Evolutionary conservation across 371 early-diverging fungal species (phyloP).

Genomic region (Sporodiniella umbellata): DNA sequence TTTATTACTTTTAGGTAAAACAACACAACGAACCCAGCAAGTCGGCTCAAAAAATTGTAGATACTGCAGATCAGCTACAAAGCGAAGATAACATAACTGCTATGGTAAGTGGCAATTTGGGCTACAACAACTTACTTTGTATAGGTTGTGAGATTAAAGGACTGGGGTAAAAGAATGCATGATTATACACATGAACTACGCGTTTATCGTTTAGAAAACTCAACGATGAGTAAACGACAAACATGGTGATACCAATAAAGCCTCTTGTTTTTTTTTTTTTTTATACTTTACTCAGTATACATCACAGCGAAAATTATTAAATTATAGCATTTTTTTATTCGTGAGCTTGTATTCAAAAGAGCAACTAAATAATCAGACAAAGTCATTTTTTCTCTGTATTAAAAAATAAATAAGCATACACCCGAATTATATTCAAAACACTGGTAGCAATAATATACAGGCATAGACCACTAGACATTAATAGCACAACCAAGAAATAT

Average conservation of each 20-base stretch:
- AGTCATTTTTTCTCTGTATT: too few species aligned
- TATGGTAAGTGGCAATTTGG: constrained; percentile 34
- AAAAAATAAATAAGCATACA: too few species aligned
- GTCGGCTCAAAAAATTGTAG: constrained; percentile 61
- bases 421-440: too few species aligned
- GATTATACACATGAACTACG: constrained; percentile 69
- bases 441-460: too few species aligned
- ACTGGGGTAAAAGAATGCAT: constrained; percentile 72
- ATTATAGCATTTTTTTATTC: too few species aligned
- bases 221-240: constrained; percentile 47
- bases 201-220: constrained; percentile 57
- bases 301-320: too few species aligned
- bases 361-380: too few species aligned
- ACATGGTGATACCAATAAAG: constrained; percentile 28
- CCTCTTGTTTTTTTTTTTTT: background rate
- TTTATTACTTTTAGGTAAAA: constrained; percentile 39
- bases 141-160: constrained; percentile 72
- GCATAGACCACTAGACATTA: too few species aligned
- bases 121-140: background rate
- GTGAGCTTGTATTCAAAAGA: too few species aligned
- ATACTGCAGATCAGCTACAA: constrained; percentile 71
- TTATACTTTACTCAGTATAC: background rate
- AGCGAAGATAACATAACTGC: constrained; percentile 77
- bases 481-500: too few species aligned
- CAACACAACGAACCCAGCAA: constrained; percentile 50